Conservation (phyloP, 768 basidiomycete species). For the Dentipellis sp. region DNA sequence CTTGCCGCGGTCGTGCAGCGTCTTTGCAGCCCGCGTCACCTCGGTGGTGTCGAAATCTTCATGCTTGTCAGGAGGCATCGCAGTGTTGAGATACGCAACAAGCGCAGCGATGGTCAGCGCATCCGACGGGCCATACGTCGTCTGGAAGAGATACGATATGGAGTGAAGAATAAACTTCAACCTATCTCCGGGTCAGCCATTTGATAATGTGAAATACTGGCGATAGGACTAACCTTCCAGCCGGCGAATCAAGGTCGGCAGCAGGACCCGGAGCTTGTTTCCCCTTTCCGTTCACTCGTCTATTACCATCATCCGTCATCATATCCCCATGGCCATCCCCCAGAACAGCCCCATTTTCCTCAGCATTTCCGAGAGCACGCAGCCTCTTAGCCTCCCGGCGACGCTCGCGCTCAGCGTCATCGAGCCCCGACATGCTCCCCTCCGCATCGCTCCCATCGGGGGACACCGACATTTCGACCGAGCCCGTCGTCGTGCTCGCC, state of each 20-base stretch:
- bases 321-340: conserved; percentile 18
- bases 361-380: background rate
- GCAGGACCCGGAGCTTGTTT: conserved; percentile 22
- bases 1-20: conserved; percentile 21
- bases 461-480: background rate
- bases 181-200: conserved; percentile 21
- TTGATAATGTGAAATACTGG: background rate
- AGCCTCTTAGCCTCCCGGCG: background rate
- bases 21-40: conserved; percentile 31
- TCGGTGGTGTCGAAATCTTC: conserved; percentile 77
- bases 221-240: conserved; percentile 43
- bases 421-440: conserved; percentile 7
- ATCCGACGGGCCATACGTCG: conserved; percentile 58
- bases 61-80: conserved; percentile 69
- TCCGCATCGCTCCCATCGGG: conserved; percentile 19
- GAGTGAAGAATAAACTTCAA: conserved; percentile 53
- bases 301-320: conserved; percentile 12
- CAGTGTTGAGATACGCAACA: conserved; percentile 65
- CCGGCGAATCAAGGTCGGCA: conserved; percentile 51
- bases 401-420: background rate
- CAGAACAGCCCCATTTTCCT: conserved; percentile 9
- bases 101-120: conserved; percentile 63
- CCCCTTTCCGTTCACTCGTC: conserved; percentile 3
- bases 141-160: conserved; percentile 53
- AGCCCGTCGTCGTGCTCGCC: too few species aligned